Base-by-base conservation (phyloP, 2,329 filamentous ascomycete genomes). In the Trichoderma citrinoviride region DNA sequence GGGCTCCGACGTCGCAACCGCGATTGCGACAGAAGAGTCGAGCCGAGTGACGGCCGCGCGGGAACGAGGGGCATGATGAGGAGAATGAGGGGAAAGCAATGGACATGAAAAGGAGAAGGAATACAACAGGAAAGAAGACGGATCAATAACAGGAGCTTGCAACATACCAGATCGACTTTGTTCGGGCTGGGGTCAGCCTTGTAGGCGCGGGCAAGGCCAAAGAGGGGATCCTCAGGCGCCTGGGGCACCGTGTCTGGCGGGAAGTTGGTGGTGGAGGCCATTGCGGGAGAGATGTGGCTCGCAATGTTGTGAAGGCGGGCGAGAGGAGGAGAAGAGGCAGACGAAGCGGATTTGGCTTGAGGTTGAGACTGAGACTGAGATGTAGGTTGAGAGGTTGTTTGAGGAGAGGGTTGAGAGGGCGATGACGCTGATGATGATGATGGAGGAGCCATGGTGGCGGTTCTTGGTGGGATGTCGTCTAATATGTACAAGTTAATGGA, bases 191-290 rank as follows among this genome's bases (percentile, higher is more conserved):
- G 80, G 75, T 99, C 95, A 68, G 90, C 90, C 74, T 88, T 88
- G 83, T 89, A 99, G 67, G 92, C 93, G 68, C 90, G 87, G 86
- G 94, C 93, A 73, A 99, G 82, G 65, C 94, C 93, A 76, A 99
- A 99, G 75, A 99, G 87, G 69, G 94, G 88, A 80, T 99, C 95
- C 78, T 97, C 93, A 54, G 95, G 93, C 67, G 95, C 95, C 79
- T 94, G 90, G 73, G 93, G 91, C 66, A 97, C 92, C 70, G 84
- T 81, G 74, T 90, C 85, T 73, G 89, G 84, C 67, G 88, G 86
- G 81, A 97, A 97, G 74, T 85, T 87, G 71, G 90, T 90, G 61
- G 73, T 69, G 64, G 75, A 72, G 67, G 75, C 71, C 77, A 79
- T 79, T 72, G 79, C 76, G 69, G 86, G 83, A 74, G 87, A 84